phyloP scores from a whole-genome alignment of 345 rosid species.

The Arabidopsis arenosa region DNA sequence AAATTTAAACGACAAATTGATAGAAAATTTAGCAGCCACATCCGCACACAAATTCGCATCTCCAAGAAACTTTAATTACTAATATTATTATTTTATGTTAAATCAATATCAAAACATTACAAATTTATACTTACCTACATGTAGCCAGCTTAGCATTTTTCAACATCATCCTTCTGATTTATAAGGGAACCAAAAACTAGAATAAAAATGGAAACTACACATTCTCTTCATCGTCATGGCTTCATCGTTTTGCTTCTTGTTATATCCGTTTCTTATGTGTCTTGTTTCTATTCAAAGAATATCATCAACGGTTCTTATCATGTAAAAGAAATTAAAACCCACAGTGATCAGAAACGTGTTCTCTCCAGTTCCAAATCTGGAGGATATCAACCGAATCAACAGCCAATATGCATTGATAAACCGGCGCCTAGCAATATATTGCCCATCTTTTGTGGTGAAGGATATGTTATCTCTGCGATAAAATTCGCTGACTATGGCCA shows the following conservation, averaged over 20 bases:
- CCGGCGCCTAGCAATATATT: neutral
- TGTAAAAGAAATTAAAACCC: neutral
- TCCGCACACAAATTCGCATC: neutral
- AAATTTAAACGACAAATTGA: neutral
- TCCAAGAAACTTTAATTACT: slow-evolving; percentile 6
- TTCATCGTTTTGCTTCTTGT: slow-evolving; percentile 13
- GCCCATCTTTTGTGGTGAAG: neutral
- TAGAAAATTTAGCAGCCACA: slow-evolving; percentile 17
- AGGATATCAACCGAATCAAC: neutral
- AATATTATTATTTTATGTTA: neutral
- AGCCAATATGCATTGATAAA: neutral
- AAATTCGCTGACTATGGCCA: slow-evolving; percentile 31
- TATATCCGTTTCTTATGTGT: neutral
- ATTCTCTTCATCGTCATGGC: neutral
- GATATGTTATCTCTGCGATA: neutral
- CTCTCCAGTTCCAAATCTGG: neutral
- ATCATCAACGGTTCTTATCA: neutral
- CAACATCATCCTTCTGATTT: neutral
- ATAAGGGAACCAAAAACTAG: neutral
- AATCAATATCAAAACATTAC: neutral
- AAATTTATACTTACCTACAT: neutral
- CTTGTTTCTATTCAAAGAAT: slow-evolving; percentile 7
- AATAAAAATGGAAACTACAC: neutral
- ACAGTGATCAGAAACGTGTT: neutral
- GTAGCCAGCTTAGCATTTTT: neutral